phyloP scores from a whole-genome alignment of 257 asterid genomes.

The Rhazya stricta region DNA sequence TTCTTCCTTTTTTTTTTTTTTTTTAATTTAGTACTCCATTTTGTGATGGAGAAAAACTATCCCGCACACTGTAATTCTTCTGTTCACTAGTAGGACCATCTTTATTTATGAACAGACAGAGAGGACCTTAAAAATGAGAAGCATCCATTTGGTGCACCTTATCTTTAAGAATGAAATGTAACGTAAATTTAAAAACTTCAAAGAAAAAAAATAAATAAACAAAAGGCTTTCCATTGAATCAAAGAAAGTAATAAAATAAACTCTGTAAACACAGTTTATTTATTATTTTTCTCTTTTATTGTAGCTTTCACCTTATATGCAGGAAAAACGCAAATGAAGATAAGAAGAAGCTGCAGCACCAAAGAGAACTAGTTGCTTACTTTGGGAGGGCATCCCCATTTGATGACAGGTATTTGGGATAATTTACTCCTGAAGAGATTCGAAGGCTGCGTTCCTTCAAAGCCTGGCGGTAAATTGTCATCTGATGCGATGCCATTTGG shows the following conservation, averaged over 20 bases:
- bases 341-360: neutral
- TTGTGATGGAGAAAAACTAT: neutral
- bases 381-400: slow-evolving; percentile 72
- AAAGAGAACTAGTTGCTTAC: slow-evolving; percentile 37
- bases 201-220: neutral
- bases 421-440: slow-evolving; percentile 43
- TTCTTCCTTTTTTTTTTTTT: neutral
- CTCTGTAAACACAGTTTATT: neutral
- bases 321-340: neutral
- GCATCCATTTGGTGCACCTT: neutral
- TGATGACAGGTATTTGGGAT: slow-evolving; percentile 60
- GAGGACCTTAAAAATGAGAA: neutral
- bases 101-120: neutral
- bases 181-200: neutral
- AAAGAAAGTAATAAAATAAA: neutral
- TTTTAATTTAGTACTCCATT: neutral
- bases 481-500: slow-evolving; percentile 45
- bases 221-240: neutral
- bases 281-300: neutral
- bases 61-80: neutral
- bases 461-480: slow-evolving; percentile 89
- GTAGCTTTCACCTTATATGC: neutral
- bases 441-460: slow-evolving; percentile 59
- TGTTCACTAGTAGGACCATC: neutral
- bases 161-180: neutral